These are phyloP conservation scores for Flaveria ramosissima DNA, from an alignment of 129 eudicot species.

Conservation along the genomic window DNA sequence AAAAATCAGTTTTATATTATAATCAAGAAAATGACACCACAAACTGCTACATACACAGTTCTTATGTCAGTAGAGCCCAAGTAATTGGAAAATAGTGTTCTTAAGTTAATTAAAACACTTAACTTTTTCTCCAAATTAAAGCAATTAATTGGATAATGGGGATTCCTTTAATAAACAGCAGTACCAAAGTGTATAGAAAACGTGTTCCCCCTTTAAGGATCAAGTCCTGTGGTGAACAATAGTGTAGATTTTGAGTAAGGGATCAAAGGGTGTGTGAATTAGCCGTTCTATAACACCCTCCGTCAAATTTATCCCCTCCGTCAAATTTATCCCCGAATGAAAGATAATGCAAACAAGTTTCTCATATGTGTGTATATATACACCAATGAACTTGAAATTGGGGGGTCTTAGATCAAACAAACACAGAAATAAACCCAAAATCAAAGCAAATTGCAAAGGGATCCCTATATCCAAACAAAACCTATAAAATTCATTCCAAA, in stretches of 20 bases:
- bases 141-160: not conserved
- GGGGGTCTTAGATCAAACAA: not conserved
- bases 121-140: not conserved
- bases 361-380: not conserved
- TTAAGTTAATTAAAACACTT: not conserved
- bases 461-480: too few relatives aligned
- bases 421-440: not conserved
- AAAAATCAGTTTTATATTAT: not conserved
- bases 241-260: too few relatives aligned
- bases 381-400: not conserved
- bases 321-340: too few relatives aligned
- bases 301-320: too few relatives aligned
- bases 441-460: not conserved
- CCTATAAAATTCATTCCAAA: not conserved
- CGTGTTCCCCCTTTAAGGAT: too few relatives aligned
- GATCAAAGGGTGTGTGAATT: too few relatives aligned
- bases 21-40: not conserved
- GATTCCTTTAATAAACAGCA: too few relatives aligned
- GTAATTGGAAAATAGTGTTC: not conserved
- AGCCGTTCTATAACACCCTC: too few relatives aligned
- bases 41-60: not conserved
- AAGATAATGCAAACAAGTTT: too few relatives aligned
- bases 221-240: too few relatives aligned
- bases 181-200: too few relatives aligned
- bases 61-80: slow-evolving; percentile 10